Evolutionary conservation across 331 rosid genomes (phyloP).

Genomic region (Acacia pycnantha): DNA sequence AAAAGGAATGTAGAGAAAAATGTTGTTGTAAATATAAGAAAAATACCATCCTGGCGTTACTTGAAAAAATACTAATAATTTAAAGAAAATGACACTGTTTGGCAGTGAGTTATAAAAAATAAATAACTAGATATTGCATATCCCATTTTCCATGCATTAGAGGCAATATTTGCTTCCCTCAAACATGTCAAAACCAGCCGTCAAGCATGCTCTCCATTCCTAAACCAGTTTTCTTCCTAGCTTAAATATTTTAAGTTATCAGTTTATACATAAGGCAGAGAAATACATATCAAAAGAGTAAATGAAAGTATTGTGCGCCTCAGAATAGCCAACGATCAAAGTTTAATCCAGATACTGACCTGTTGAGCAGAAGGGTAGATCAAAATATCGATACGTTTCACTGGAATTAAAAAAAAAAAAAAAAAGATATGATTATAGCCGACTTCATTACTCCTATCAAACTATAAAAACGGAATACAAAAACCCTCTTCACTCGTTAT

Average conservation of each 20-base stretch:
- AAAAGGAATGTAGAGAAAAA: not conserved
- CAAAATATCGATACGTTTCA: conserved; percentile 18
- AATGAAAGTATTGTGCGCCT: not conserved
- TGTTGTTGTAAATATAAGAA: not conserved
- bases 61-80: not conserved
- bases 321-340: not conserved
- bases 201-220: not conserved
- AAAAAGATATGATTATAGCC: not conserved
- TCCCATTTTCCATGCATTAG: not conserved
- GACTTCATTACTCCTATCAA: not conserved
- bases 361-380: conserved; percentile 72
- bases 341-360: conserved; percentile 32
- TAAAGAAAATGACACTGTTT: not conserved
- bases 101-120: not conserved
- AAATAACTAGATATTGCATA: not conserved
- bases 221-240: not conserved
- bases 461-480: not conserved
- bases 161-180: not conserved
- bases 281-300: not conserved
- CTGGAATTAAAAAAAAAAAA: not conserved
- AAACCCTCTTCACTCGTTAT: not conserved
- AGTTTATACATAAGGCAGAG: not conserved
- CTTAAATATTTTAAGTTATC: not conserved
- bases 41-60: not conserved
- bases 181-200: not conserved